Percentiles rank a stretch among this genome's conserved stretches.
Conservation (phyloP, 2,329 filamentous ascomycete genomes). For the Phaeosphaeria sp. region DNA sequence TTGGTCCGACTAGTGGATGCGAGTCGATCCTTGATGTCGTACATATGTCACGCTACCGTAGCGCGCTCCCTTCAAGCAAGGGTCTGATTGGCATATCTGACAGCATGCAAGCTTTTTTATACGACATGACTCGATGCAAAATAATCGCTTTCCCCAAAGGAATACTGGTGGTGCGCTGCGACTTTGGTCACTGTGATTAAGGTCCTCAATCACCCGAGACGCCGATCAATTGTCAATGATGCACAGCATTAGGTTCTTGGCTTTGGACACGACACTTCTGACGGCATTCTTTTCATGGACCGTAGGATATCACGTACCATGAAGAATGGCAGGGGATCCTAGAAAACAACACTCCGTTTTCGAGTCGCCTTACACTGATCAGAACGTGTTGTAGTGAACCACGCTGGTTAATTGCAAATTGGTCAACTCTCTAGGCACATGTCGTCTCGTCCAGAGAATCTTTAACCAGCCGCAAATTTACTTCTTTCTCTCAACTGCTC, state of each 20-base stretch:
- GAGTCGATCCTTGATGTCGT: slow-evolving; percentile 34
- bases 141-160: not conserved
- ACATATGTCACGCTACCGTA: slow-evolving; percentile 28
- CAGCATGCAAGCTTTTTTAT: slow-evolving; percentile 16
- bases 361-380: too few relatives aligned
- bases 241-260: not conserved
- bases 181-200: not conserved
- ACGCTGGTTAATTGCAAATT: too few relatives aligned
- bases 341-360: too few relatives aligned
- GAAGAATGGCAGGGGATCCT: too few relatives aligned
- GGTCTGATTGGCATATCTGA: slow-evolving; percentile 17
- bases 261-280: not conserved
- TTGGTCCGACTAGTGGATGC: slow-evolving; percentile 14
- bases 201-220: not conserved
- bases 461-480: slow-evolving; percentile 55
- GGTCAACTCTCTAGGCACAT: too few relatives aligned
- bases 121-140: slow-evolving; percentile 10
- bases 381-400: too few relatives aligned
- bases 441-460: not conserved
- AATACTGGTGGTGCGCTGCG: not conserved
- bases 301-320: too few relatives aligned
- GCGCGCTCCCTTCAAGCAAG: slow-evolving; percentile 13
- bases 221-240: not conserved
- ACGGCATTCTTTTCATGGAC: not conserved
- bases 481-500: slow-evolving; percentile 55